These are phyloP conservation scores for Allomyces macrogynus DNA, from an alignment of 192 early-diverging fungal species.

Conservation along the genomic window DNA sequence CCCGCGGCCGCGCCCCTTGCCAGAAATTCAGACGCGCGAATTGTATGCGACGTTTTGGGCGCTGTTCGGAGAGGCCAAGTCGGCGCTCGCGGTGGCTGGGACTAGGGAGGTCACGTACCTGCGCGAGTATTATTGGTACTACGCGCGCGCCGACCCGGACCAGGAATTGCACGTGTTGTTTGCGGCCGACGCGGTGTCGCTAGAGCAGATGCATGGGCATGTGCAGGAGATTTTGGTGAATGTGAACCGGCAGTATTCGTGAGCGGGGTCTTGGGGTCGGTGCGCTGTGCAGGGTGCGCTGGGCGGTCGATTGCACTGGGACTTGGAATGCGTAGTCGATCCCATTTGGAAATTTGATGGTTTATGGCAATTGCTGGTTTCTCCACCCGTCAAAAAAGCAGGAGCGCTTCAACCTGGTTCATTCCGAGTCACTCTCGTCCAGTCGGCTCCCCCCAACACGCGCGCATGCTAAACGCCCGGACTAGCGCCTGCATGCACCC, in stretches of 20 bases:
- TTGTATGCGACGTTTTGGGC: constrained; percentile 30
- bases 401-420: too few relatives aligned
- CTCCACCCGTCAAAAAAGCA: too few relatives aligned
- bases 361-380: too few relatives aligned
- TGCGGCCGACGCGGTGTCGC: neutral
- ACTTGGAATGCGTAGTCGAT: too few relatives aligned
- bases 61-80: constrained; percentile 30
- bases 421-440: too few relatives aligned
- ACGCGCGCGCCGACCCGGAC: constrained; percentile 3
- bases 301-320: too few relatives aligned
- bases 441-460: too few relatives aligned
- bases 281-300: too few relatives aligned
- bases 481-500: too few relatives aligned
- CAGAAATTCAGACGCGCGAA: constrained; percentile 37
- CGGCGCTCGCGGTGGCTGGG: constrained; percentile 3
- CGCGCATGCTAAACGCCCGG: too few relatives aligned
- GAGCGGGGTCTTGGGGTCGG: too few relatives aligned
- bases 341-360: too few relatives aligned
- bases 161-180: neutral
- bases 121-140: constrained; percentile 7
- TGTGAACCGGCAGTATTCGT: neutral
- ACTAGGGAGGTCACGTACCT: constrained; percentile 2
- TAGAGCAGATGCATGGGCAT: neutral
- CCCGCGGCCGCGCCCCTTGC: constrained; percentile 32
- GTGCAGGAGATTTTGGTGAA: neutral